Base-by-base conservation (phyloP, 2,329 filamentous ascomycete genomes). In the Phaeomoniella chlamydospora region DNA sequence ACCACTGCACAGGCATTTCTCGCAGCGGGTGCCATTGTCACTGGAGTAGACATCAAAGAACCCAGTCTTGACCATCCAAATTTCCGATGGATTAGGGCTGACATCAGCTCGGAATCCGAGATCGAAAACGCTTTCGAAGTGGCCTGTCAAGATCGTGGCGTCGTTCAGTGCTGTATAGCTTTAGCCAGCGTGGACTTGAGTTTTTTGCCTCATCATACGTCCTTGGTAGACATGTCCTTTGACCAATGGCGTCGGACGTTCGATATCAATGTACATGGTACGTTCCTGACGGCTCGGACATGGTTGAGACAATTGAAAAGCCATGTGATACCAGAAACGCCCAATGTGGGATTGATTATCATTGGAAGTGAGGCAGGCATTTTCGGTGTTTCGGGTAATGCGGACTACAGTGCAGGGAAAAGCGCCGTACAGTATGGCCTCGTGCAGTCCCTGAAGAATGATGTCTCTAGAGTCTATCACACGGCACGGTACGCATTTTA, bases 361-460 rank as follows among this genome's bases (percentile, higher is more conserved):
- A 57, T 67, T 36, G 63, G 63, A 9, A 59, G 55, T 36, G 62
- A 66, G 44, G 57, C 57, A 33, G 62, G 62, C 2, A 48, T 52
- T 33, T 64, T 64, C 43, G 64, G 61, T 4, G 59, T 62, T 29
- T 41, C 56, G n/a, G 49, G 43, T 1, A 59, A 59, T 44, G 53
- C 59, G 4, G 62, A 65, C 15, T 67, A 67, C 39, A 58, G 60
- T 5, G 48, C 61, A 22, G 56, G 50, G 4, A 67, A 68, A 41
- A 56, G 57, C 32, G 63, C 62, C 2, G 60, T 66, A 11, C 62
- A 67, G 42, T 49, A 47, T 18, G 62, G 63, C 2, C 41, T 67
- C 17, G 45, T 67, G 35, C 50, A 53, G 38, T 59, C 54, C 32
- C 43, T 68, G 36, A 55, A 55, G 33, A 53, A 50, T 5, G 64